Base-by-base conservation (phyloP, 768 basidiomycete genomes). In the Sporobolomyces roseus region DNA sequence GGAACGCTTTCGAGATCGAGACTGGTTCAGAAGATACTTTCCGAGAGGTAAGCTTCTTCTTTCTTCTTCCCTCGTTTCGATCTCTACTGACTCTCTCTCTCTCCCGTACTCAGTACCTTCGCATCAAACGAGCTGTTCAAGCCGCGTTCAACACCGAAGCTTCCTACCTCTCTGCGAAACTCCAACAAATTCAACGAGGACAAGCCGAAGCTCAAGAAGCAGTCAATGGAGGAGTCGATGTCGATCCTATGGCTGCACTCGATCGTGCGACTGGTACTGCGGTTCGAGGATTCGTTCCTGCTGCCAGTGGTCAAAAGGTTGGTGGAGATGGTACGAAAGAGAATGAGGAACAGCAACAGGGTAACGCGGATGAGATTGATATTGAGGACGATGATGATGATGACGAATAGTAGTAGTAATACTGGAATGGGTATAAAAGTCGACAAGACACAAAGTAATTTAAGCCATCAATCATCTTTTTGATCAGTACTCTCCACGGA, bases 11-110 rank as follows among this genome's bases (percentile, higher is more conserved):
- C 81, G 96, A 99, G 80, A 91, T 98, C 76, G 96, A 98, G 78
- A 96, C 93, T 3, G 96, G 96, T 2, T 94, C 91, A 2, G 96
- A 99, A 78, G 96, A 99, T 78, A 99, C 96, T 0, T 99, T 99
- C 87, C 70, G 82, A 54, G 82, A 82, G 75, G 81, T 82, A 19
- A 58, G 70, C 12, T 12, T n/a, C 27, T n/a, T 33, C 78, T 75
- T 78, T 49, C 63, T 66, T n/a, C 13, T 33, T 55, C 27, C n/a
- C 21, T 25, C n/a, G 54, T 13, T 6, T 14, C 33, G 10, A 8
- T 10, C 7, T 36, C 32, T 30, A 38, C 32, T 48, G 3, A 41
- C 54, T 6, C 30, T 27, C 10, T 3, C 49, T 41, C 62, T 27
- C 49, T 54, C 19, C 33, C 65, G 61, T 13, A 25, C 38, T 71